Percentiles rank a stretch among this genome's conserved stretches.
Evolutionary conservation across 495 filamentous ascomycete species (phyloP).

Genomic region (Choiromyces venosus): DNA sequence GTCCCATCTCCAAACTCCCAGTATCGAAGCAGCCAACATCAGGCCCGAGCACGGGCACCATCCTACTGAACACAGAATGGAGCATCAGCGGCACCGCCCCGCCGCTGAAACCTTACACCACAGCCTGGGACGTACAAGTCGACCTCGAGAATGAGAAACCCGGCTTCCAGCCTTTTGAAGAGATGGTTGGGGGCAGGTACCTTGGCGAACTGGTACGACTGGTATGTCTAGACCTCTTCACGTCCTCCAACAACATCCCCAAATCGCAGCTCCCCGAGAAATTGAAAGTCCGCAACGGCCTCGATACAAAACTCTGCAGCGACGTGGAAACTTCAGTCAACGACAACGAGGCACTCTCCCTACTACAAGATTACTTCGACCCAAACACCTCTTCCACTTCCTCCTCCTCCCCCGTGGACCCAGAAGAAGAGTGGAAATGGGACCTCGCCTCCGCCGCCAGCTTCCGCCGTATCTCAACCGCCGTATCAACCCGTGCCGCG

Average conservation of each 20-base stretch:
- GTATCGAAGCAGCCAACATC: slow-evolving; percentile 52
- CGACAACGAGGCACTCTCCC: slow-evolving; percentile 16
- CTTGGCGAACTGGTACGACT: slow-evolving; percentile 75
- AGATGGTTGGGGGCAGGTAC: slow-evolving; percentile 80
- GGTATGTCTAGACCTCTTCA: slow-evolving; percentile 62
- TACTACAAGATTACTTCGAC: slow-evolving; percentile 25
- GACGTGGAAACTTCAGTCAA: slow-evolving; percentile 19
- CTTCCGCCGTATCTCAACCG: slow-evolving; percentile 26
- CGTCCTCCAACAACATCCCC: neutral
- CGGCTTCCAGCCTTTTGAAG: slow-evolving; percentile 81
- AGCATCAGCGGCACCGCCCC: slow-evolving; percentile 68
- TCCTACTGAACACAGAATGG: slow-evolving; percentile 83
- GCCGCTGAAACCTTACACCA: slow-evolving; percentile 62
- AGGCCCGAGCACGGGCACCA: slow-evolving; percentile 49
- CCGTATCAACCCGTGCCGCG: slow-evolving; percentile 37
- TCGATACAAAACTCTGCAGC: slow-evolving; percentile 32
- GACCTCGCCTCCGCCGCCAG: slow-evolving; percentile 9
- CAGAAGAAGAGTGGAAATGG: slow-evolving; percentile 14
- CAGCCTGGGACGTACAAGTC: slow-evolving; percentile 64
- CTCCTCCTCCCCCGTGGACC: neutral
- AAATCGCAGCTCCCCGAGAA: slow-evolving; percentile 13
- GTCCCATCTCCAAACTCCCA: slow-evolving; percentile 56
- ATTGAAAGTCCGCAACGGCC: slow-evolving; percentile 23
- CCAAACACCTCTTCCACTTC: neutral
- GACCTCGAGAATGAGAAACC: slow-evolving; percentile 62